These are phyloP conservation scores for Pistacia integerrima DNA, from an alignment of 345 rosid species.

Conservation along the genomic window DNA sequence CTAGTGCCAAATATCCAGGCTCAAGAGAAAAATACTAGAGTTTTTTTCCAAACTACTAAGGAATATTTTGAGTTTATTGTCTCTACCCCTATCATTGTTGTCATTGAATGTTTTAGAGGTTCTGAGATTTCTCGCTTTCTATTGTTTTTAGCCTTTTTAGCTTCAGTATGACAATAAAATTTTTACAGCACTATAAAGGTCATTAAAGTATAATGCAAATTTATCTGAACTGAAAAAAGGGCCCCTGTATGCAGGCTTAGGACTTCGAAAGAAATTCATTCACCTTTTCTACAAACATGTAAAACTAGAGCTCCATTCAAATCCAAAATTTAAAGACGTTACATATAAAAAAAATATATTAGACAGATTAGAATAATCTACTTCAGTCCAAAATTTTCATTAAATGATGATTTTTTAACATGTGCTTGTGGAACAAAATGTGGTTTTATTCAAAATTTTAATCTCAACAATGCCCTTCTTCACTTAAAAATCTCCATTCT, in stretches of 20 bases:
- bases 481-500: neutral
- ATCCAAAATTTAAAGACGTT: neutral
- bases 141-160: neutral
- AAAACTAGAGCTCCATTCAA: neutral
- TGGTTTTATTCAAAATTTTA: neutral
- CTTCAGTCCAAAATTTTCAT: neutral
- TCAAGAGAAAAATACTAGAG: neutral
- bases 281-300: neutral
- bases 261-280: neutral
- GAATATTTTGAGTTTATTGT: constrained; percentile 3
- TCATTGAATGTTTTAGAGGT: neutral
- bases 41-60: neutral
- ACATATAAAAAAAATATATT: neutral
- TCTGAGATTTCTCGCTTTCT: neutral
- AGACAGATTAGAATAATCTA: neutral
- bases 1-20: constrained; percentile 1
- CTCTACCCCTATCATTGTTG: constrained; percentile 12
- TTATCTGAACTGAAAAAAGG: too few relatives aligned
- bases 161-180: neutral
- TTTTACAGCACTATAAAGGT: too few relatives aligned
- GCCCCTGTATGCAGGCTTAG: neutral
- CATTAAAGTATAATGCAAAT: neutral
- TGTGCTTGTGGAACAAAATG: neutral
- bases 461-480: neutral
- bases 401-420: neutral